Percentiles rank a stretch among this genome's conserved stretches.
These are phyloP conservation scores for Schrenkiella parvula DNA, from an alignment of 345 rosid species.

Conservation along the genomic window DNA sequence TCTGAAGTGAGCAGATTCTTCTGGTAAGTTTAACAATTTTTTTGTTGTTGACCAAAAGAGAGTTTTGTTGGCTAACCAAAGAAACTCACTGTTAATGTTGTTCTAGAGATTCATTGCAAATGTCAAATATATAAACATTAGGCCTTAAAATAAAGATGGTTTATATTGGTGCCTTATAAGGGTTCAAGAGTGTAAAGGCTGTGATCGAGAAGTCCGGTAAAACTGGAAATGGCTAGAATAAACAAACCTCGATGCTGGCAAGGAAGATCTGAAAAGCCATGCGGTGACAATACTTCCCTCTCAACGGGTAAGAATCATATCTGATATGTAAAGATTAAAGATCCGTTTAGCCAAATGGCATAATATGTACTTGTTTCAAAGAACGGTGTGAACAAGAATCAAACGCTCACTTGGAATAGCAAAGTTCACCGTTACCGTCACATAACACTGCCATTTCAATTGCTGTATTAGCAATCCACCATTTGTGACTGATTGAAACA, in stretches of 20 bases:
- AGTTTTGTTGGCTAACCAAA: background rate
- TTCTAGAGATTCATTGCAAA: background rate
- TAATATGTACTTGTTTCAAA: background rate
- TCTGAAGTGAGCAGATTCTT: background rate
- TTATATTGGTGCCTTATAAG: background rate
- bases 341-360: conserved; percentile 7
- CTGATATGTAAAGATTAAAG: conserved; percentile 38
- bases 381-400: background rate
- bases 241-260: conserved; percentile 84
- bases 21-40: background rate
- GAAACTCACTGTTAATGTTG: background rate
- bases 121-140: background rate
- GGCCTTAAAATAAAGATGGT: background rate
- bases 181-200: background rate
- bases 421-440: conserved; percentile 95
- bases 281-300: conserved; percentile 96
- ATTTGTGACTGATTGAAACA: conserved; percentile 79
- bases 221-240: background rate
- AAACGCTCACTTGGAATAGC: conserved; percentile 91
- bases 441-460: conserved; percentile 98
- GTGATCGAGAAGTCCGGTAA: too few species aligned
- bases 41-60: background rate
- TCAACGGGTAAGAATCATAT: conserved; percentile 89
- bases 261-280: conserved; percentile 99
- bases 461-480: conserved; percentile 92